Percentiles rank a stretch among this genome's conserved stretches.
These are phyloP conservation scores for Penicillium hesseltinei DNA, from an alignment of 2,329 filamentous ascomycete genomes.

Conservation along the genomic window DNA sequence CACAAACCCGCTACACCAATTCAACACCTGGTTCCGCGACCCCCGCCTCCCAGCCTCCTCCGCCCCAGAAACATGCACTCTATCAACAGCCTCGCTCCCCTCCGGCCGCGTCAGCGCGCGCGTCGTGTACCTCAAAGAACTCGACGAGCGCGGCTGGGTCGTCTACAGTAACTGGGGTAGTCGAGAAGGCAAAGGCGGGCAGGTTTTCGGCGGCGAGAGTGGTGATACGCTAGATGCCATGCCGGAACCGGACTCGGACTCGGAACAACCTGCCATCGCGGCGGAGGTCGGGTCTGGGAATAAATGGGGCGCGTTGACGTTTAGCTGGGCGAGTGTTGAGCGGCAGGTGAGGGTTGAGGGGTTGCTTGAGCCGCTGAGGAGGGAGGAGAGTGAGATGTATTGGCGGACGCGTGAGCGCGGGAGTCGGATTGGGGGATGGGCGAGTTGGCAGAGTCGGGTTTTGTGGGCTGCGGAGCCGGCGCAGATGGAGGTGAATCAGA, in stretches of 20 bases:
- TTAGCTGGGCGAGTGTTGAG: constrained; percentile 86
- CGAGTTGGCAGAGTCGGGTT: constrained; percentile 81
- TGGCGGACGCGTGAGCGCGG: constrained; percentile 70
- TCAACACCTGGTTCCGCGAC: constrained; percentile 82
- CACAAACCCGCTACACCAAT: constrained; percentile 70
- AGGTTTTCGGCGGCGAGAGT: constrained; percentile 36
- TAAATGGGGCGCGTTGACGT: constrained; percentile 76
- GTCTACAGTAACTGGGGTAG: constrained; percentile 91
- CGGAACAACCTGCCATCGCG: constrained; percentile 8
- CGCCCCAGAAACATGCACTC: constrained; percentile 83
- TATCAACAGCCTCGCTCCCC: constrained; percentile 81
- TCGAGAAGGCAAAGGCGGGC: constrained; percentile 50
- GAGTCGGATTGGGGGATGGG: constrained; percentile 86
- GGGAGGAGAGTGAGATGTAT: constrained; percentile 69
- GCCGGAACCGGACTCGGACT: constrained; percentile 58
- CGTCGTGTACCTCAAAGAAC: constrained; percentile 92
- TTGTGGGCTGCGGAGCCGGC: constrained; percentile 48
- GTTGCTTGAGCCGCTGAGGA: constrained; percentile 61
- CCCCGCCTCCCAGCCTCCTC: constrained; percentile 62
- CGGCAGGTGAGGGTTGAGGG: constrained; percentile 91
- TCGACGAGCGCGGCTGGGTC: constrained; percentile 79
- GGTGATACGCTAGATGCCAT: constrained; percentile 47
- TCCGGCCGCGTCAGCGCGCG: constrained; percentile 81
- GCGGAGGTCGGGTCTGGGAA: constrained; percentile 50
- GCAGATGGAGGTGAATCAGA: constrained; percentile 23